Conservation (phyloP, 495 filamentous ascomycete genomes). For the Diplogelasinospora grovesii region DNA sequence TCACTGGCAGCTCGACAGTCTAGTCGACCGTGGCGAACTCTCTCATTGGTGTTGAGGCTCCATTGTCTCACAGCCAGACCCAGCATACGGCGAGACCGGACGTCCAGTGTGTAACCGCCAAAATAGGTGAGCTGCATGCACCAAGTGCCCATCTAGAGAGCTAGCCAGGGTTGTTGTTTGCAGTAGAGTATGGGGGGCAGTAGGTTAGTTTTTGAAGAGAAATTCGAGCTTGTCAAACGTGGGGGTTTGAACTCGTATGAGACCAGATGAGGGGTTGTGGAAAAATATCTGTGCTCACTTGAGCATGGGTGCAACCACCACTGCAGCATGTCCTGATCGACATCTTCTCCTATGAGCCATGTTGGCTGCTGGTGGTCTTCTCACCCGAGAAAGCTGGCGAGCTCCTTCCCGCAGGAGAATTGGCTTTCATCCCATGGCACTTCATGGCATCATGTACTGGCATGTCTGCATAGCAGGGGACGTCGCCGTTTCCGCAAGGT, state of each 20-base stretch:
- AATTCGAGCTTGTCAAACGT: conserved; percentile 20
- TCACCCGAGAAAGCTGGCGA: neutral
- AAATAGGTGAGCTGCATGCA: conserved; percentile 1
- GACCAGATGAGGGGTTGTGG: conserved; percentile 8
- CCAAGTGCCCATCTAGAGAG: conserved; percentile 9
- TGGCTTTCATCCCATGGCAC: neutral
- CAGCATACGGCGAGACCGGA: conserved; percentile 19
- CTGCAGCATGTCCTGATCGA: conserved; percentile 1
- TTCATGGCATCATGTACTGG: neutral
- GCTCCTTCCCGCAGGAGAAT: neutral
- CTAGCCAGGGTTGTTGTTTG: conserved; percentile 4
- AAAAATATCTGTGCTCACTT: neutral
- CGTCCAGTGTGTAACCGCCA: conserved; percentile 10
- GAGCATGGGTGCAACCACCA: conserved; percentile 4
- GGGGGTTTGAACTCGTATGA: conserved; percentile 13
- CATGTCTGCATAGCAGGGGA: conserved; percentile 1
- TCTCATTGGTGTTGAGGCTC: neutral
- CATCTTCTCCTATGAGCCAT: too few relatives aligned
- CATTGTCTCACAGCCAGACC: conserved; percentile 1
- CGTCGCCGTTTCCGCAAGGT: conserved; percentile 9
- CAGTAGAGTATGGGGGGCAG: conserved; percentile 5
- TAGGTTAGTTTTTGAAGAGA: conserved; percentile 13
- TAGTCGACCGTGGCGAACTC: neutral
- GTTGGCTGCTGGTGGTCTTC: neutral
- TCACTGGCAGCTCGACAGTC: neutral